Evolutionary conservation across 768 basidiomycete genomes (phyloP).

Genomic region (Pleurotus sapidus): DNA sequence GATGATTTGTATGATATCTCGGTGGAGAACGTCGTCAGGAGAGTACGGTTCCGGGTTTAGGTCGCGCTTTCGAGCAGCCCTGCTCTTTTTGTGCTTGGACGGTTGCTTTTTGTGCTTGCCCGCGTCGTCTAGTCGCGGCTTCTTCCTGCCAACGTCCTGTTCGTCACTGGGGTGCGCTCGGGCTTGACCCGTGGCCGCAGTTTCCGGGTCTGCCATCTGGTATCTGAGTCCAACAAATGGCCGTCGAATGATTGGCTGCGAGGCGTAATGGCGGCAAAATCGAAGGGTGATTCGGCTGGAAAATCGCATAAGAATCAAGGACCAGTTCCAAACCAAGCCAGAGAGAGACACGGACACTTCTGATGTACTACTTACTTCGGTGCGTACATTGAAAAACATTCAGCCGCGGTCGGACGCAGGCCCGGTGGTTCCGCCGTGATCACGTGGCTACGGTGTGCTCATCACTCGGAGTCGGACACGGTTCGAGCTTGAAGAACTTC

Average conservation of each 20-base stretch:
- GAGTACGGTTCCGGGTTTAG: constrained; percentile 60
- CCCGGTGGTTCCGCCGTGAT: too few relatives aligned
- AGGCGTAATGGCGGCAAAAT: not conserved
- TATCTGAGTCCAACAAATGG: constrained; percentile 1
- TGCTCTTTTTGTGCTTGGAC: not conserved
- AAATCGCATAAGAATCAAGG: not conserved
- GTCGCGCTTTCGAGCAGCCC: not conserved
- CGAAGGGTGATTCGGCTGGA: not conserved
- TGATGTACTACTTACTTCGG: too few relatives aligned
- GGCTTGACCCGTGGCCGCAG: constrained; percentile 15
- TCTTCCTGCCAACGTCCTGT: constrained; percentile 24
- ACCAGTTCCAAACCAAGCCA: too few relatives aligned
- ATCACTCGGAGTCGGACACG: too few relatives aligned
- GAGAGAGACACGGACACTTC: too few relatives aligned
- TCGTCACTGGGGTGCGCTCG: constrained; percentile 14
- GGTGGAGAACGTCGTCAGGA: constrained; percentile 70
- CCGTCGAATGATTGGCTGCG: not conserved
- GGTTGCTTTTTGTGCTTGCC: not conserved
- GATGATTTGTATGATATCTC: constrained; percentile 66
- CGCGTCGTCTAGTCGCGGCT: constrained; percentile 17
- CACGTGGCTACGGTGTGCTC: too few relatives aligned
- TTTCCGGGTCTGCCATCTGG: constrained; percentile 9
- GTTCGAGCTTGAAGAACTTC: too few relatives aligned
- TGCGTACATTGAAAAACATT: too few relatives aligned
- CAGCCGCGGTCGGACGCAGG: too few relatives aligned